Conservation (phyloP, 345 rosid species). For the Syzygium aqueum region DNA sequence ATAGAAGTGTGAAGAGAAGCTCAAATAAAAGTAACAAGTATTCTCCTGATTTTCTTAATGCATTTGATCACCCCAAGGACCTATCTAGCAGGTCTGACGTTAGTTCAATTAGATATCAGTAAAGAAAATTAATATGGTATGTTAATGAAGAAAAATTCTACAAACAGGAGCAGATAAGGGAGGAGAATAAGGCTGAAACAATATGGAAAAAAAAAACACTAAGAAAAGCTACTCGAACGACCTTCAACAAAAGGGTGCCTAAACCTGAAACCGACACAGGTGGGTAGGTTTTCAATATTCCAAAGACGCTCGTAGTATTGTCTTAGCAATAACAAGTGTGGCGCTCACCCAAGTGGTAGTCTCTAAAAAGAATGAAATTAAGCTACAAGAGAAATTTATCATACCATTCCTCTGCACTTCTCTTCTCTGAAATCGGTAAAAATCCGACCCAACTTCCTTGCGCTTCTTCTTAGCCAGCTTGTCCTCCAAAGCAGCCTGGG, state of each 20-base stretch:
- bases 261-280: too few species aligned
- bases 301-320: not conserved
- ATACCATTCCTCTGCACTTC: slow-evolving; percentile 85
- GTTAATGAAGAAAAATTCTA: too few species aligned
- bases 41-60: not conserved
- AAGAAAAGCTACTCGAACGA: not conserved
- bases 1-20: not conserved
- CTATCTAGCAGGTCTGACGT: not conserved
- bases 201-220: too few species aligned
- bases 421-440: slow-evolving; percentile 88
- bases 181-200: not conserved
- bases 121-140: too few species aligned
- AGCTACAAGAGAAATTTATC: not conserved
- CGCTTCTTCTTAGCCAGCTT: slow-evolving; percentile 61
- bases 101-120: not conserved
- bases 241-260: too few species aligned
- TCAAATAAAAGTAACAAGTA: not conserved
- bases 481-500: slow-evolving; percentile 57
- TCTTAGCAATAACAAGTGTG: not conserved
- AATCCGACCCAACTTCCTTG: slow-evolving; percentile 60
- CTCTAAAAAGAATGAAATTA: not conserved
- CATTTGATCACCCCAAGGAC: not conserved
- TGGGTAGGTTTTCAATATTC: too few species aligned
- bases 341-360: not conserved
- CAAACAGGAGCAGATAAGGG: not conserved